Percentiles rank a stretch among this genome's conserved stretches.
Conservation (phyloP, 441 rosid genomes). For the Omphalea diandra region DNA sequence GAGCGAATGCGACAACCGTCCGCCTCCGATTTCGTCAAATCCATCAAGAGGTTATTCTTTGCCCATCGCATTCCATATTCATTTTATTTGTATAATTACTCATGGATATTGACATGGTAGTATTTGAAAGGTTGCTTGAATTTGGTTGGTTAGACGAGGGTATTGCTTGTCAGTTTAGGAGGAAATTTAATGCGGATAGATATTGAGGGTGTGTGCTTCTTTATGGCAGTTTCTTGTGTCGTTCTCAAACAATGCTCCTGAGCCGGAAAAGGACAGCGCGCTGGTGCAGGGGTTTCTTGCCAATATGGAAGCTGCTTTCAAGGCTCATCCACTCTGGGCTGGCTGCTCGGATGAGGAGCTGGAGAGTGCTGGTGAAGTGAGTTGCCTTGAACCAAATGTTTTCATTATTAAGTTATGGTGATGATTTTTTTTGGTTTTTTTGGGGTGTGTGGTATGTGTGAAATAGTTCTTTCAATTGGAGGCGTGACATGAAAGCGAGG, state of each 20-base stretch:
- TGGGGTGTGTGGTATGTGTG: background rate
- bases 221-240: constrained; percentile 70
- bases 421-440: no score
- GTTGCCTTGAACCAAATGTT: constrained; percentile 26
- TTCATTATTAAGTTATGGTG: background rate
- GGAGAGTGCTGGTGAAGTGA: constrained; percentile 92
- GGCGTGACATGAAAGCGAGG: no score
- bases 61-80: background rate
- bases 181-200: background rate
- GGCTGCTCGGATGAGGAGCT: constrained; percentile 95
- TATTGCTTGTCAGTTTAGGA: background rate
- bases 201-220: constrained; percentile 6
- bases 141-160: background rate
- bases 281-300: constrained; percentile 65
- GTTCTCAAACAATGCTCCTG: constrained; percentile 74
- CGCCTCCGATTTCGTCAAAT: constrained; percentile 86
- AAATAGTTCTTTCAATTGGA: background rate
- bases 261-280: constrained; percentile 72
- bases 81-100: no score
- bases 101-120: no score
- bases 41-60: constrained; percentile 70
- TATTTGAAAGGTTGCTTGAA: no score
- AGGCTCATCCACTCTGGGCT: constrained; percentile 95
- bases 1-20: constrained; percentile 95
- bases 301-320: constrained; percentile 86